Conservation (phyloP, 1,139 yeast species). For the Lodderomyces orthopsilosis region DNA sequence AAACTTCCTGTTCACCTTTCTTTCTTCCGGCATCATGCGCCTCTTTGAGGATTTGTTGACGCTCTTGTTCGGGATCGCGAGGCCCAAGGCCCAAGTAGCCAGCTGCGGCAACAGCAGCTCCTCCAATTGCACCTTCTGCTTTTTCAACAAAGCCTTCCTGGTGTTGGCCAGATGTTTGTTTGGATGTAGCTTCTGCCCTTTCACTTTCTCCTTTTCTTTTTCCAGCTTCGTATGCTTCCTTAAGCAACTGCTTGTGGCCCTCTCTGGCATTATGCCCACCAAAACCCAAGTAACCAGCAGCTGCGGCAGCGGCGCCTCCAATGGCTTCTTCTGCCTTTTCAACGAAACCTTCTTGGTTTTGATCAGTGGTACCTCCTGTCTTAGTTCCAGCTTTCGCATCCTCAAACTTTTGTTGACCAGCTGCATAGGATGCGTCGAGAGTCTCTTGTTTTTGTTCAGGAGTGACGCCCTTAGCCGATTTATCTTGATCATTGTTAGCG, state of each 20-base stretch:
- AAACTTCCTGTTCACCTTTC: slow-evolving; percentile 12
- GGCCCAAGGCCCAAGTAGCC: slow-evolving; percentile 8
- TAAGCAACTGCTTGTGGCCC: slow-evolving; percentile 1
- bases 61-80: slow-evolving; percentile 8
- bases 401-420: slow-evolving; percentile 5
- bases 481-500: not conserved
- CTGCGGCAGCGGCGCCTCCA: slow-evolving; percentile 9
- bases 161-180: slow-evolving; percentile 1
- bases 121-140: slow-evolving; percentile 10
- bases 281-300: slow-evolving; percentile 9
- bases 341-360: slow-evolving; percentile 3
- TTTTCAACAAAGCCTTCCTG: slow-evolving; percentile 3
- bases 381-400: slow-evolving; percentile 6
- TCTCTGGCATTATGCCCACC: slow-evolving; percentile 8
- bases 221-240: slow-evolving; percentile 5
- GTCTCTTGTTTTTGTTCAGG: not conserved
- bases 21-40: slow-evolving; percentile 17
- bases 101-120: slow-evolving; percentile 14
- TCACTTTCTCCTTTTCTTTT: slow-evolving; percentile 4
- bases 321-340: slow-evolving; percentile 10
- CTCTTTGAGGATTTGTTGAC: slow-evolving; percentile 12
- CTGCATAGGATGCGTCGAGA: slow-evolving; percentile 4
- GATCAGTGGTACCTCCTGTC: slow-evolving; percentile 6
- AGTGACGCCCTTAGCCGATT: not conserved
- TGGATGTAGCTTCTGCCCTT: slow-evolving; percentile 6